phyloP scores from a whole-genome alignment of 1,284 basidiomycete species.

The Ceratobasidium sp. region DNA sequence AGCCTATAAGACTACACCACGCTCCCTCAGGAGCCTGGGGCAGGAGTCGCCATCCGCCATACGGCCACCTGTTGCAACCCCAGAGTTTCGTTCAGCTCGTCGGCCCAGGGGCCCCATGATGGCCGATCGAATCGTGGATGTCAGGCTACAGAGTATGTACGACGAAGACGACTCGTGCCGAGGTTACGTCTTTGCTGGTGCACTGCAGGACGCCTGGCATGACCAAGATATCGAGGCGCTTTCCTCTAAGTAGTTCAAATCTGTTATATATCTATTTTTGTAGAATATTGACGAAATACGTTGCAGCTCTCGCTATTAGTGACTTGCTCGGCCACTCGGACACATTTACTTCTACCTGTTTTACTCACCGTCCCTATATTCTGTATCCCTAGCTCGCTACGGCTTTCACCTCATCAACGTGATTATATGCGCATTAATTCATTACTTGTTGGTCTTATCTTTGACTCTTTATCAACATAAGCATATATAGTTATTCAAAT shows the following conservation, averaged over 20 bases:
- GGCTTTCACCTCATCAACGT: background rate
- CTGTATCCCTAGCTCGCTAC: background rate
- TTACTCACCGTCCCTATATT: background rate
- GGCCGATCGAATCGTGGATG: slow-evolving; percentile 26
- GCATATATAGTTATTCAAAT: too few relatives aligned
- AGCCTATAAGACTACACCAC: background rate
- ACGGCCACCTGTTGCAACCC: background rate
- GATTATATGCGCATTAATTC: too few relatives aligned
- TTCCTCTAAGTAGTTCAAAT: background rate
- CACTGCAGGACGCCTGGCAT: slow-evolving; percentile 30
- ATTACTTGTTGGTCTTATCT: too few relatives aligned
- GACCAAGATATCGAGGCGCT: slow-evolving; percentile 19
- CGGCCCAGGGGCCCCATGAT: background rate
- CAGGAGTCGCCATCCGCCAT: too few relatives aligned
- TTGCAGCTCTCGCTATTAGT: background rate
- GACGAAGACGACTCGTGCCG: slow-evolving; percentile 1
- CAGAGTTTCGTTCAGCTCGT: too few relatives aligned
- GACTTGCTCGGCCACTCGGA: background rate
- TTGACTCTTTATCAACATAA: too few relatives aligned
- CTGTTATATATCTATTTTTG: background rate
- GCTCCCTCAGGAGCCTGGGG: background rate
- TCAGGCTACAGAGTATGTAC: slow-evolving; percentile 23
- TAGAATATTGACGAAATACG: background rate
- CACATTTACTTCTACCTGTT: background rate
- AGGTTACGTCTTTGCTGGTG: slow-evolving; percentile 13